These are phyloP conservation scores for Warburgia ugandensis DNA, from an alignment of 164 flowering plant genomes.

Conservation along the genomic window DNA sequence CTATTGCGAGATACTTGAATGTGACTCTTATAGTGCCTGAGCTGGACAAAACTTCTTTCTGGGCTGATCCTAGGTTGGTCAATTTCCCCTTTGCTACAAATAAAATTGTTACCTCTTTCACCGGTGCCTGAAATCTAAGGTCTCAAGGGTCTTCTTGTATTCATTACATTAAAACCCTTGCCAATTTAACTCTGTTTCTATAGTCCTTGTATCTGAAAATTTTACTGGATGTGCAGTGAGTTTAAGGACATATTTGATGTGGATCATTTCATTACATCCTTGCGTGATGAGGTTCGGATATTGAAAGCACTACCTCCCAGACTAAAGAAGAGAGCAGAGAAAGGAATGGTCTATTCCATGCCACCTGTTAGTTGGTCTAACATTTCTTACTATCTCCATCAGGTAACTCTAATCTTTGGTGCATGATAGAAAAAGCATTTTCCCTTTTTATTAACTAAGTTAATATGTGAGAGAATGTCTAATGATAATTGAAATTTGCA, in stretches of 20 bases:
- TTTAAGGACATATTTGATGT: conserved; percentile 93
- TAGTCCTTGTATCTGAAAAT: not conserved
- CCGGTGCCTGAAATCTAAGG: not conserved
- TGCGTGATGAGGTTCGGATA: conserved; percentile 82
- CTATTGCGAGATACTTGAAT: conserved; percentile 82
- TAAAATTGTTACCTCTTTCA: not conserved
- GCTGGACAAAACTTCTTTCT: conserved; percentile 88
- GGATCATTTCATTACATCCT: conserved; percentile 78
- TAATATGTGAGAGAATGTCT: not conserved
- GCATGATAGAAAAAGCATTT: not conserved
- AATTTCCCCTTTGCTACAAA: not conserved
- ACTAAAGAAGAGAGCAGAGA: conserved; percentile 60
- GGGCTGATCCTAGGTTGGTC: conserved; percentile 91
- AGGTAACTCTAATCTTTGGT: conserved; percentile 26
- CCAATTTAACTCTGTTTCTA: not conserved
- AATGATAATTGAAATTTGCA: not conserved
- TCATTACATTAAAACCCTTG: too few species aligned
- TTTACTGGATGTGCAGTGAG: conserved; percentile 44
- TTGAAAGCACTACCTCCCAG: conserved; percentile 77
- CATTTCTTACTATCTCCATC: conserved; percentile 65
- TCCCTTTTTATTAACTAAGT: not conserved
- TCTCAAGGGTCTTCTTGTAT: not conserved
- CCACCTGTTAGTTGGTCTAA: conserved; percentile 94
- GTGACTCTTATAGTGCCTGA: conserved; percentile 91
- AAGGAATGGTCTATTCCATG: conserved; percentile 52